Conservation (phyloP, 2,329 filamentous ascomycete species). For the Phialemoniopsis sp. region DNA sequence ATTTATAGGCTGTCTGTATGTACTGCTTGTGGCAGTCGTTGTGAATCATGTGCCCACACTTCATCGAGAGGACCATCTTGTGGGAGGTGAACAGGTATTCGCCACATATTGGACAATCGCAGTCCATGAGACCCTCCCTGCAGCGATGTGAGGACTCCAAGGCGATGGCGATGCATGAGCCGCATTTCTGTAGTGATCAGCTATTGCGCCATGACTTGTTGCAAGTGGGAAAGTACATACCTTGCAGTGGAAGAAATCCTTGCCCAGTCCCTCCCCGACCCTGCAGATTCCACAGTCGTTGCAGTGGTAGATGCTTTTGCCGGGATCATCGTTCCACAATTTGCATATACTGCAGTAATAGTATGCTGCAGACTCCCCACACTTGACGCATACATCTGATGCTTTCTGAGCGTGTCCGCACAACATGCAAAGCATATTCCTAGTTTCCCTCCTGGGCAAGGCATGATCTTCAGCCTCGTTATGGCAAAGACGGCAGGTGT, state of each 20-base stretch:
- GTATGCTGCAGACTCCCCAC: slow-evolving; percentile 72
- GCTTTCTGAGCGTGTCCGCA: slow-evolving; percentile 83
- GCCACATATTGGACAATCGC: slow-evolving; percentile 93
- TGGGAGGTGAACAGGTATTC: slow-evolving; percentile 96
- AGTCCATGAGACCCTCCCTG: slow-evolving; percentile 90
- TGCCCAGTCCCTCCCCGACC: slow-evolving; percentile 84
- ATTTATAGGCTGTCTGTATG: slow-evolving; percentile 88
- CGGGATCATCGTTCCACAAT: slow-evolving; percentile 90
- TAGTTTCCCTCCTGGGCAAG: slow-evolving; percentile 77
- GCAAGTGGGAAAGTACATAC: slow-evolving; percentile 38
- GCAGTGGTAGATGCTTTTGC: slow-evolving; percentile 94
- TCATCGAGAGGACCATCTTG: slow-evolving; percentile 86
- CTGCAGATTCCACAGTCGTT: slow-evolving; percentile 94
- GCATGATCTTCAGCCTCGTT: slow-evolving; percentile 76
- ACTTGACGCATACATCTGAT: slow-evolving; percentile 72
- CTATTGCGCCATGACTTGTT: slow-evolving; percentile 1
- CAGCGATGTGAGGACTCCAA: slow-evolving; percentile 85
- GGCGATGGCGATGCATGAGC: slow-evolving; percentile 88
- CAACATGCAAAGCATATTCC: slow-evolving; percentile 97
- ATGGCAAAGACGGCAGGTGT: slow-evolving; percentile 92
- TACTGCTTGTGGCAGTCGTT: slow-evolving; percentile 83
- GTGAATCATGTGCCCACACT: slow-evolving; percentile 94
- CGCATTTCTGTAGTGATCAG: slow-evolving; percentile 61
- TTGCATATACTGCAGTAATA: slow-evolving; percentile 97
- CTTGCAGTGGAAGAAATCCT: slow-evolving; percentile 98